A percentile compares a stretch with the other conserved stretches of the same genome.
phyloP scores from a whole-genome alignment of 2,329 filamentous ascomycete genomes.

The Atkinsonella texensis region DNA sequence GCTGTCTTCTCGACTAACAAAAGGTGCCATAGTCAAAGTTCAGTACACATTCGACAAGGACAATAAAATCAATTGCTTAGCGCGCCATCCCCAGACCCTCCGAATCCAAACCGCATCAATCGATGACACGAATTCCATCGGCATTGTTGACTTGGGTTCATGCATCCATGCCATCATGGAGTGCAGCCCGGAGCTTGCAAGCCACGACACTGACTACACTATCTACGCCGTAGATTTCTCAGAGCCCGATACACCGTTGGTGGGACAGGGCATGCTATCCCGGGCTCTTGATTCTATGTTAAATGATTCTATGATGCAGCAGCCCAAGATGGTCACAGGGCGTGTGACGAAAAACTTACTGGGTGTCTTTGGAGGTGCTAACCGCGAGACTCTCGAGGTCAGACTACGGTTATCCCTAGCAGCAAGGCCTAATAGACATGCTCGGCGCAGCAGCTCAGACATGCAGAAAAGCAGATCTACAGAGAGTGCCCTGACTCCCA shows the following conservation, averaged over 20 bases:
- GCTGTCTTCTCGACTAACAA: slow-evolving; percentile 9
- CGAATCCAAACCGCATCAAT: slow-evolving; percentile 70
- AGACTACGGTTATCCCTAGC: slow-evolving; percentile 78
- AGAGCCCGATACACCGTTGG: slow-evolving; percentile 82
- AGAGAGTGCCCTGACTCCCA: slow-evolving; percentile 31
- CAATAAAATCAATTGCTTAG: slow-evolving; percentile 78
- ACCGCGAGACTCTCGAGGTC: slow-evolving; percentile 84
- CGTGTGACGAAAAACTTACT: slow-evolving; percentile 79
- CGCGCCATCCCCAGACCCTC: slow-evolving; percentile 68
- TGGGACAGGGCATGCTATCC: slow-evolving; percentile 92
- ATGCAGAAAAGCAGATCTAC: slow-evolving; percentile 11
- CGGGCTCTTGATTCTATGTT: slow-evolving; percentile 50
- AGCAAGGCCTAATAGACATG: slow-evolving; percentile 36
- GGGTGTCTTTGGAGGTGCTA: slow-evolving; percentile 70
- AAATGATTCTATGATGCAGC: slow-evolving; percentile 32
- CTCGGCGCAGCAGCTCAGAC: slow-evolving; percentile 14
- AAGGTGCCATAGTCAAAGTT: slow-evolving; percentile 62
- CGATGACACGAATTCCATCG: slow-evolving; percentile 71
- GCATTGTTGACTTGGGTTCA: slow-evolving; percentile 73
- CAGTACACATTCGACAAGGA: slow-evolving; percentile 92
- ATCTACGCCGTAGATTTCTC: slow-evolving; percentile 96
- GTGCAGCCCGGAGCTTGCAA: slow-evolving; percentile 70
- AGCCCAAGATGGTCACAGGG: slow-evolving; percentile 71
- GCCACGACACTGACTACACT: slow-evolving; percentile 72
- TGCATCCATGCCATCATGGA: slow-evolving; percentile 73